Base-by-base conservation (phyloP, 192 early-diverging fungal genomes). In the Entomortierella chlamydospora region DNA sequence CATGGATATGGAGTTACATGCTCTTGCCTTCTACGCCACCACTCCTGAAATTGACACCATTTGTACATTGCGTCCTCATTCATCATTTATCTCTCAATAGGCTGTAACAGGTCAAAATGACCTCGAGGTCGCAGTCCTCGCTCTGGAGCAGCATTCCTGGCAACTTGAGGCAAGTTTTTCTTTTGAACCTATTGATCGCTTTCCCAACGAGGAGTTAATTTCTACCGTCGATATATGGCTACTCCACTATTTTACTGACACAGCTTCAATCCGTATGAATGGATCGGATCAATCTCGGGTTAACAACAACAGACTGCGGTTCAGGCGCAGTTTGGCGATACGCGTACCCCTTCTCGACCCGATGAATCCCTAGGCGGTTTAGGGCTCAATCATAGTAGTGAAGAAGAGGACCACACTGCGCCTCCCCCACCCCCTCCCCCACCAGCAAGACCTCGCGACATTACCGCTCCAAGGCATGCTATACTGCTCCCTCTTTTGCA, bases 281-380 rank as follows among this genome's bases (percentile, higher is more conserved):
- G 5, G 34, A 37, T 37, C 34, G 34, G 34, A 37, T 37, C 34
- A 37, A 37, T 10, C 34, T n/a, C n/a, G n/a, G n/a, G n/a, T n/a
- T n/a, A n/a, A n/a, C n/a, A 34, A 15, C 18, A 45, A 45, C 49
- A 79, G 76, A 79, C 73, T 57, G 76, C 76, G 37, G 76, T 79
- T 25, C 76, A 79, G 68, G 76, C 76, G 49, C 76, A 79, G 76
- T 79, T 79, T 53, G 76, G 76, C 13, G 76, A 79, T n/a, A 79
- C 76, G 10, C 62, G 68, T 34, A 54, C 68, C 1, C 62, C 63
- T 29, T 56, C 61, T 12, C 29, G 76, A 20, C 45, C 74, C 13
- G 76, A 79, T 58, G 68, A 79, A 25, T 69, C 73, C 0, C 23
- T 78, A 28, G 73, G 73, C 12, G 73, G 73, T 10, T 56, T 78